Percentiles rank a stretch among this genome's conserved stretches.
Conservation (phyloP, 176 grass and related monocot species). For the Carex littledalei region DNA sequence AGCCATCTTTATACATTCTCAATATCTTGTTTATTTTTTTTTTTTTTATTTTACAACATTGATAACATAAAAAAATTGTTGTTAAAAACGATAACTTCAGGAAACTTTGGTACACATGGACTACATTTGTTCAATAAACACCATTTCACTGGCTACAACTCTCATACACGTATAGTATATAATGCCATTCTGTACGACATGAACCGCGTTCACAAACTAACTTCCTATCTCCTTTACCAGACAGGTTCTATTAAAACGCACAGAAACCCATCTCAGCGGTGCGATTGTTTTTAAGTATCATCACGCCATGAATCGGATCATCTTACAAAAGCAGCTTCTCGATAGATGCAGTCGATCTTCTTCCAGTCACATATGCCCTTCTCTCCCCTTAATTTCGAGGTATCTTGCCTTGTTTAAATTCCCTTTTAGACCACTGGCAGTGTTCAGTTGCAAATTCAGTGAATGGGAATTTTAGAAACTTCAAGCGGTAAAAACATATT, state of each 20-base stretch:
- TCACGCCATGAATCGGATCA: conserved; percentile 24
- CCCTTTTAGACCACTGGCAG: neutral
- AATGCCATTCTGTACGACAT: neutral
- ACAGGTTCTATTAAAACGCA: neutral
- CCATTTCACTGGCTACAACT: neutral
- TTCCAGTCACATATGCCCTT: conserved; percentile 4
- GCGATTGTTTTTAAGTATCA: neutral
- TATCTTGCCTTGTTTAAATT: neutral
- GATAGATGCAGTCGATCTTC: neutral
- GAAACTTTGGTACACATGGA: neutral
- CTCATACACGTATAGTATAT: neutral
- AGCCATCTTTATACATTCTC: no score
- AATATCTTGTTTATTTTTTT: no score
- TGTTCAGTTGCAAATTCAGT: neutral
- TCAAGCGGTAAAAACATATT: neutral
- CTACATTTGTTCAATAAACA: neutral
- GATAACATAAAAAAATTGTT: no score
- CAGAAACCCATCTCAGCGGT: neutral
- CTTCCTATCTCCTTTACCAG: neutral
- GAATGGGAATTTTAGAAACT: neutral
- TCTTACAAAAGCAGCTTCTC: neutral
- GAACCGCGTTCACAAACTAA: neutral
- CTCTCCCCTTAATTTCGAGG: conserved; percentile 16
- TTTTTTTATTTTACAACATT: no score
- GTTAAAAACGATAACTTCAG: neutral